Percentiles rank a stretch among this genome's conserved stretches.
phyloP scores from a whole-genome alignment of 257 asterid genomes.

The Lycium barbarum region DNA sequence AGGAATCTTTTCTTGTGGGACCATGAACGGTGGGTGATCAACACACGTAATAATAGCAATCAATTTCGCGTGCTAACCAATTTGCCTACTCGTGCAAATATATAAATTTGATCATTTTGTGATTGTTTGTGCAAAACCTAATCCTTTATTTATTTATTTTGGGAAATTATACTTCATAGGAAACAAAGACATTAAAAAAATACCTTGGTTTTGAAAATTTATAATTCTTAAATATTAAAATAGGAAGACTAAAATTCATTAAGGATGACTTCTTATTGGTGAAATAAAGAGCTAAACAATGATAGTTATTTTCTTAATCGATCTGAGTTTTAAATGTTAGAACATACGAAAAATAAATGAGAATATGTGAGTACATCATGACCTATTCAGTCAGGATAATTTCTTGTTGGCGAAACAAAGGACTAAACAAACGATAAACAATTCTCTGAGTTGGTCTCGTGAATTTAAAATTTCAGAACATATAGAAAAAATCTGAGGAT shows the following conservation, averaged over 20 bases:
- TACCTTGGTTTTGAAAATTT: neutral
- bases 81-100: neutral
- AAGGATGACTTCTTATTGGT: too few relatives aligned
- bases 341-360: neutral
- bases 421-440: too few relatives aligned
- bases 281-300: neutral
- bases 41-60: constrained; percentile 35
- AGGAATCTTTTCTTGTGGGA: constrained; percentile 32
- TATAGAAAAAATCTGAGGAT: too few relatives aligned
- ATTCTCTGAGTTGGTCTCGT: neutral
- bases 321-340: neutral
- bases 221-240: neutral
- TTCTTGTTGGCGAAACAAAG: neutral
- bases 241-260: neutral
- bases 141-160: neutral
- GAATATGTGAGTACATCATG: too few relatives aligned
- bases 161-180: neutral
- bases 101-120: neutral
- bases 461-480: neutral
- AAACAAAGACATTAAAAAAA: neutral
- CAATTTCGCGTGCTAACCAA: constrained; percentile 36
- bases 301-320: neutral
- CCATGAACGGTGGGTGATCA: constrained; percentile 32
- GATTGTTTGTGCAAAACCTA: neutral
- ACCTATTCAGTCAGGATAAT: neutral